Evolutionary conservation across 345 rosid genomes (phyloP).

Genomic region (Salix brachista): DNA sequence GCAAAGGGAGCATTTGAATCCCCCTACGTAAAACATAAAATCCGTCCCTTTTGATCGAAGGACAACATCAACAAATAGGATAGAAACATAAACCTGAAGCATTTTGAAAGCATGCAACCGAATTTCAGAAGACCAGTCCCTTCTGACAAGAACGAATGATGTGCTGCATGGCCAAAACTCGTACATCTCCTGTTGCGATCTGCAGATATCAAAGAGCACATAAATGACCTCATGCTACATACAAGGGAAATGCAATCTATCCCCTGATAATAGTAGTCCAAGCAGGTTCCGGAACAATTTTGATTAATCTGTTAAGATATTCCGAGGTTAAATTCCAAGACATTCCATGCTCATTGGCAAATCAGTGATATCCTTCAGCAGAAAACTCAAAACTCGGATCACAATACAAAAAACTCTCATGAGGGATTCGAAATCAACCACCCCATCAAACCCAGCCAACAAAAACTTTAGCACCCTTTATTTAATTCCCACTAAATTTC

Average conservation of each 20-base stretch:
- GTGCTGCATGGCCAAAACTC: constrained; percentile 59
- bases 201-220: neutral
- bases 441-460: neutral
- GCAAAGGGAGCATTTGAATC: no score
- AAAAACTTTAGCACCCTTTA: no score
- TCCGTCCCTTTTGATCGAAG: no score
- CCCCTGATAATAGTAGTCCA: no score
- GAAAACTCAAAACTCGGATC: neutral
- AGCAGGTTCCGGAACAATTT: no score
- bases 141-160: constrained; percentile 70
- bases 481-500: no score
- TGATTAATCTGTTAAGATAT: neutral
- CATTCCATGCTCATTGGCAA: neutral
- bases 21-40: no score
- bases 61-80: no score
- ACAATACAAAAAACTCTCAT: neutral
- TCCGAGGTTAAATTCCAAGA: neutral
- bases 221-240: neutral
- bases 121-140: constrained; percentile 57
- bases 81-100: no score
- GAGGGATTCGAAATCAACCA: neutral
- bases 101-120: no score
- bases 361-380: neutral
- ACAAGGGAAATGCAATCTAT: no score
- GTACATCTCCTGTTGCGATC: constrained; percentile 70